These are phyloP conservation scores for Triadica sebifera DNA, from an alignment of 345 rosid genomes.

Conservation along the genomic window DNA sequence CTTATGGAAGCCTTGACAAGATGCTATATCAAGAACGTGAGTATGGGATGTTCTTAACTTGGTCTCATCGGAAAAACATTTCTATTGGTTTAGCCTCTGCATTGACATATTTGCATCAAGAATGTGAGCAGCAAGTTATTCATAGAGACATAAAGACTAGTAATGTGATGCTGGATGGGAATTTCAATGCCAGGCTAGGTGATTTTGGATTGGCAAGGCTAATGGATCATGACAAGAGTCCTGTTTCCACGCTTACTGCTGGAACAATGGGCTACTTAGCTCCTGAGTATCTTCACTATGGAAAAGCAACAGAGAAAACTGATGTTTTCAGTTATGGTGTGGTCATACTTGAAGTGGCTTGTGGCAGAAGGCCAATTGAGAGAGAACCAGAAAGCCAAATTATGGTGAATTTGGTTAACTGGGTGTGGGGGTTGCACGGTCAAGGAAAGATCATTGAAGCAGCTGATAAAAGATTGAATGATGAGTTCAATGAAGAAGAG, in stretches of 20 bases:
- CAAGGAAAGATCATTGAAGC: constrained; percentile 75
- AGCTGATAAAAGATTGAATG: constrained; percentile 67
- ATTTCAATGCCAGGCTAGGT: constrained; percentile 82
- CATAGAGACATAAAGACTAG: constrained; percentile 91
- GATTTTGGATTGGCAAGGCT: constrained; percentile 95
- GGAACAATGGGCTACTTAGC: constrained; percentile 98
- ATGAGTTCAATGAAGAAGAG: constrained; percentile 56
- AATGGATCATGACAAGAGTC: constrained; percentile 90
- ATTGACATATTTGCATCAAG: constrained; percentile 77
- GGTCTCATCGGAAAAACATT: constrained; percentile 72
- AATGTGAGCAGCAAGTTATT: constrained; percentile 92
- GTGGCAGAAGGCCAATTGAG: constrained; percentile 92
- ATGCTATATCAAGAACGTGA: constrained; percentile 62
- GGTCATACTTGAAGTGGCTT: constrained; percentile 82
- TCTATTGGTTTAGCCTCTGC: constrained; percentile 80
- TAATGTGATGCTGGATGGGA: constrained; percentile 81
- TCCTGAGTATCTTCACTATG: constrained; percentile 93
- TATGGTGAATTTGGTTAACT: constrained; percentile 86
- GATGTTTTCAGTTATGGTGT: constrained; percentile 90
- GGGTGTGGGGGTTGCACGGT: constrained; percentile 78
- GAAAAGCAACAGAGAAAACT: constrained; percentile 85
- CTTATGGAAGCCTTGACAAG: constrained; percentile 83
- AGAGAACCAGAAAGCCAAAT: constrained; percentile 53
- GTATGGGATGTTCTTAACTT: constrained; percentile 42
- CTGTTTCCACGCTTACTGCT: constrained; percentile 87